Conservation (phyloP, 2,329 filamentous ascomycete genomes). For the Aspergillus japonicus region DNA sequence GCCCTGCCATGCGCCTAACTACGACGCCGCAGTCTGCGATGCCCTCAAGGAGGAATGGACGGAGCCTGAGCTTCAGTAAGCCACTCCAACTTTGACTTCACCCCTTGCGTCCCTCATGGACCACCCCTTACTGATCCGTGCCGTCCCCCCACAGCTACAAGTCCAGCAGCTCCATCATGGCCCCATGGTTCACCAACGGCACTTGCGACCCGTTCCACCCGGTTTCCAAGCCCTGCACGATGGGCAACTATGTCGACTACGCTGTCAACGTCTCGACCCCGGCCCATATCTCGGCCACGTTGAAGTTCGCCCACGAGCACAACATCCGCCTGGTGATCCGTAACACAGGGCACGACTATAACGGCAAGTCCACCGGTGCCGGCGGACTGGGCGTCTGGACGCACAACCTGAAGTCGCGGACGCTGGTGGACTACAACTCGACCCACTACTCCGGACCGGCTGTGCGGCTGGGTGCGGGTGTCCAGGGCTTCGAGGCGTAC, state of each 20-base stretch:
- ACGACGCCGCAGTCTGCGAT: slow-evolving; percentile 47
- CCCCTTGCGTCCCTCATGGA: too few relatives aligned
- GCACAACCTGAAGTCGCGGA: slow-evolving; percentile 29
- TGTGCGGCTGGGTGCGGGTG: slow-evolving; percentile 31
- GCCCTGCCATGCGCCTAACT: slow-evolving; percentile 52
- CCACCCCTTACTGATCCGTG: too few relatives aligned
- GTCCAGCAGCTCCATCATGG: slow-evolving; percentile 14
- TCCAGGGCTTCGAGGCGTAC: slow-evolving; percentile 27
- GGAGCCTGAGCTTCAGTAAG: slow-evolving; percentile 47
- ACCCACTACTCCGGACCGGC: slow-evolving; percentile 11
- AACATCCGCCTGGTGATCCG: slow-evolving; percentile 49
- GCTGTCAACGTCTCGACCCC: slow-evolving; percentile 35
- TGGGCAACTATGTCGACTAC: slow-evolving; percentile 35
- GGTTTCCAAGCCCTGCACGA: slow-evolving; percentile 27
- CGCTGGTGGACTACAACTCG: not conserved
- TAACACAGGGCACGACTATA: slow-evolving; percentile 44
- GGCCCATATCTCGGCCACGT: slow-evolving; percentile 31
- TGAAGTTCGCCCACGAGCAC: slow-evolving; percentile 8
- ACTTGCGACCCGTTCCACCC: slow-evolving; percentile 17
- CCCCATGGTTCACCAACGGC: slow-evolving; percentile 14
- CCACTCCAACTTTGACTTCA: not conserved
- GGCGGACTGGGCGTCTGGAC: slow-evolving; percentile 45
- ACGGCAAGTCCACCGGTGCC: slow-evolving; percentile 62
- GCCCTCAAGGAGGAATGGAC: slow-evolving; percentile 47
- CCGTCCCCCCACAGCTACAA: not conserved